Conservation (phyloP, 1,284 basidiomycete genomes). For the Tausonia pullulans region DNA sequence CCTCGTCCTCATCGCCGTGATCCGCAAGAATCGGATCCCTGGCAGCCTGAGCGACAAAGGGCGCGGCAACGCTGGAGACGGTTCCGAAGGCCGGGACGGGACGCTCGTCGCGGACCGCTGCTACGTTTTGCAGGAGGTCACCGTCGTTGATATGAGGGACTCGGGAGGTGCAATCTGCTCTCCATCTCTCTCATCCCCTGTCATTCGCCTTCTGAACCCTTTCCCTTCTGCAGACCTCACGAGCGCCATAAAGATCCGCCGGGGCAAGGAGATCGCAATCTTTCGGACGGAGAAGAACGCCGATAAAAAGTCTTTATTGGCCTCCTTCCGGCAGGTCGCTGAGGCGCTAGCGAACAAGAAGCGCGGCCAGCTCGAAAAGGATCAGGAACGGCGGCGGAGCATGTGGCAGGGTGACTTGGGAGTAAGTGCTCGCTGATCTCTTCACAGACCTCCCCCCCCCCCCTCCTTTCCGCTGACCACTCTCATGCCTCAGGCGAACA, state of each 20-base stretch:
- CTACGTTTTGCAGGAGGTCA: constrained; percentile 83
- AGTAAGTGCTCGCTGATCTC: background rate
- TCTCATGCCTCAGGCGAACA: background rate
- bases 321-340: constrained; percentile 79
- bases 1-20: constrained; percentile 71
- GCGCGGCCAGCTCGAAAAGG: constrained; percentile 81
- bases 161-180: constrained; percentile 53
- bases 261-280: constrained; percentile 86
- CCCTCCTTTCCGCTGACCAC: background rate
- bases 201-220: too few species aligned
- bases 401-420: constrained; percentile 59
- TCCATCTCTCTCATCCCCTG: background rate
- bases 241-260: constrained; percentile 90
- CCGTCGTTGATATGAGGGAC: constrained; percentile 92
- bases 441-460: background rate
- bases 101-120: constrained; percentile 79
- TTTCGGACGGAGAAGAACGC: constrained; percentile 69
- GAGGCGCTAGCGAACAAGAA: constrained; percentile 80
- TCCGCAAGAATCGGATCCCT: constrained; percentile 36
- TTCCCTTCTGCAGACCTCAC: constrained; percentile 53
- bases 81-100: constrained; percentile 45
- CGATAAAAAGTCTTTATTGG: constrained; percentile 76
- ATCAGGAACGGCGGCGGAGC: constrained; percentile 74
- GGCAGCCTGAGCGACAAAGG: constrained; percentile 38
- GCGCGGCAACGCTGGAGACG: constrained; percentile 34